Conservation (phyloP, 78 protist species). For the Planoprotostelium fungivorum region DNA sequence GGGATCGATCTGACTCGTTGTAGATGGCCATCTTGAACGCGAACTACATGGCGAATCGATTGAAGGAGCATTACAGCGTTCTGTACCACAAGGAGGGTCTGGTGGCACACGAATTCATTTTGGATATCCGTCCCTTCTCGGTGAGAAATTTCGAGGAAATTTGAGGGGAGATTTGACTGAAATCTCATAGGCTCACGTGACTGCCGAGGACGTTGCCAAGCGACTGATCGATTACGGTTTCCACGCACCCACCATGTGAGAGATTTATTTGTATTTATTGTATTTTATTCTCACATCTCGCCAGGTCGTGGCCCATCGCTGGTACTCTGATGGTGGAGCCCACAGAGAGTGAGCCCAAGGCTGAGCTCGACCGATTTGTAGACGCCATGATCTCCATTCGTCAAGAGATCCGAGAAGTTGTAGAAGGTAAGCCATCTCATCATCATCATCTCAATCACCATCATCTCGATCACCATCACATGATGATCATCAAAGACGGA, state of each 20-base stretch:
- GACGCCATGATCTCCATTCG: slow-evolving; percentile 91
- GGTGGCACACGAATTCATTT: slow-evolving; percentile 94
- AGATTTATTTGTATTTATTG: too few species aligned
- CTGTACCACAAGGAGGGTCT: slow-evolving; percentile 77
- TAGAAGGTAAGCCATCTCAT: slow-evolving; percentile 50
- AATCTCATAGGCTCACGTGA: slow-evolving; percentile 59
- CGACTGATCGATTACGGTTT: slow-evolving; percentile 90
- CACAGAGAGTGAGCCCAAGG: slow-evolving; percentile 89
- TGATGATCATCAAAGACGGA: background rate
- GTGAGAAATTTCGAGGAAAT: too few species aligned
- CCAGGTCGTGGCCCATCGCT: slow-evolving; percentile 86
- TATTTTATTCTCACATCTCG: background rate
- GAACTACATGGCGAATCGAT: slow-evolving; percentile 93
- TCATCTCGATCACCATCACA: too few species aligned
- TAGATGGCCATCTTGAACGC: slow-evolving; percentile 90
- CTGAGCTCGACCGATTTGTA: slow-evolving; percentile 91
- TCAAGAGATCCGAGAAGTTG: slow-evolving; percentile 85
- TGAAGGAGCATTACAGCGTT: slow-evolving; percentile 76
- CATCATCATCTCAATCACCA: too few species aligned
- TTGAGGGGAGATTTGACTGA: too few species aligned
- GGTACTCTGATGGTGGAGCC: slow-evolving; percentile 98
- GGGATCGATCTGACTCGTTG: background rate
- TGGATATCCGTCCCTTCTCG: slow-evolving; percentile 85
- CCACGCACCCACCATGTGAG: slow-evolving; percentile 80
- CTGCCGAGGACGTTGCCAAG: slow-evolving; percentile 96